Evolutionary conservation across 2,329 filamentous ascomycete genomes (phyloP).

Genomic region (Dactylellina cionopaga): DNA sequence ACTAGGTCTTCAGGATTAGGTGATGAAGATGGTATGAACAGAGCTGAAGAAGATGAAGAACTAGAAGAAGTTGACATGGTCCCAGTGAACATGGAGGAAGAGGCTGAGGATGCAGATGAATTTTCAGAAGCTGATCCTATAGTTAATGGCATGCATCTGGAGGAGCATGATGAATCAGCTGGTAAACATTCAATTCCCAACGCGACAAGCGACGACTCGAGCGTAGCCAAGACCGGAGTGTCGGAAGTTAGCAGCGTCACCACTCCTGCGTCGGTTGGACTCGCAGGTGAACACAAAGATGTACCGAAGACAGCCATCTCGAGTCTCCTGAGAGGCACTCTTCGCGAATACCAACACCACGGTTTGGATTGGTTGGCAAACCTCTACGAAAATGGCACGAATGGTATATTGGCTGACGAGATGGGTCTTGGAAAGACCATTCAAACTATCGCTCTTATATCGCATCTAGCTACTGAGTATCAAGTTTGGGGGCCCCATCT

Average conservation of each 20-base stretch:
- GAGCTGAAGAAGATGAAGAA: conserved; percentile 57
- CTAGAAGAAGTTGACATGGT: conserved; percentile 54
- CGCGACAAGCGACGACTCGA: conserved; percentile 49
- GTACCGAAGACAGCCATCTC: conserved; percentile 75
- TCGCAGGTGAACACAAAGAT: conserved; percentile 31
- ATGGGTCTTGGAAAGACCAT: conserved; percentile 98
- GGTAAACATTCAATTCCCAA: conserved; percentile 49
- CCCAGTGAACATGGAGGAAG: conserved; percentile 28
- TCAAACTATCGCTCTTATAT: conserved; percentile 92
- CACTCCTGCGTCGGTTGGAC: conserved; percentile 42
- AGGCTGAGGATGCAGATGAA: conserved; percentile 54
- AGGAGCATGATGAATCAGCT: conserved; percentile 4
- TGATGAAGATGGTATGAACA: conserved; percentile 34
- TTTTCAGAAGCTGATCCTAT: conserved; percentile 30
- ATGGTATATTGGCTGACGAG: conserved; percentile 95
- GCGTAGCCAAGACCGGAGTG: conserved; percentile 55
- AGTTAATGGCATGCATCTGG: conserved; percentile 22
- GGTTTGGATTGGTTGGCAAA: conserved; percentile 97
- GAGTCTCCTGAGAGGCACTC: conserved; percentile 82
- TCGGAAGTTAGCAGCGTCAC: conserved; percentile 57
- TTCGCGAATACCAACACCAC: conserved; percentile 95
- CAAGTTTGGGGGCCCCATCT: conserved; percentile 95
- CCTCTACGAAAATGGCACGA: conserved; percentile 89
- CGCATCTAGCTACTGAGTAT: conserved; percentile 88
- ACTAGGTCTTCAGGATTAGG: conserved; percentile 57